Evolutionary conservation across 139 green algal species (phyloP), one percentile per base, ranked within the genome.

Genomic region (Parachlorella kessleri): DNA sequence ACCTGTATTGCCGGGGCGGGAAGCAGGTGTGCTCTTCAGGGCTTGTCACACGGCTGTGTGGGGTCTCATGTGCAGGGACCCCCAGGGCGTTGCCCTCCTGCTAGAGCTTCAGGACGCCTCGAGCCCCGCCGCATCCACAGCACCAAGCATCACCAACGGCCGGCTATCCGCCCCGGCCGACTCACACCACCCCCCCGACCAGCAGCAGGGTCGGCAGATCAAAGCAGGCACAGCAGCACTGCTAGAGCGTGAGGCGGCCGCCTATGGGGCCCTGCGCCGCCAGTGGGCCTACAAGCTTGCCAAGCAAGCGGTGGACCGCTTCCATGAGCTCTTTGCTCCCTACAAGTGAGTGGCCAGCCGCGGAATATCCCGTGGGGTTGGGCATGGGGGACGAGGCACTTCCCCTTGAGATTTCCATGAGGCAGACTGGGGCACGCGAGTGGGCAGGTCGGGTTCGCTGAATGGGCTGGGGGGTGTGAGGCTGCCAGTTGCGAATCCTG

Each of bases 231-330:
- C 42, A n/a, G 38, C 40, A 37, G 28, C 66, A 30, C 21, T 85
- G 24, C n/a, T 89, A 7, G 80, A 86, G 54, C 66, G 66, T 0
- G 83, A 89, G 64, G 83, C 88, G 5, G 77, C 55, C 2, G 74
- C 76, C 5, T 70, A 80, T n/a, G 72, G 26, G 6, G 35, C 73
- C 8, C 83, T 92, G 55, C 75, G 76, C 72, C 72, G 76, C 21
- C 83, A 88, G 81, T 91, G 83, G 86, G 54, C 81, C 21, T 85
- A 88, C 68, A 87, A 85, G 40, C 75, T 92, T 28, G 86, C 86
- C 39, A 84, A 81, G 71, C 75, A 82, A 26, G 70, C 86, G 26
- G 84, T 89, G 26, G 86, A 84, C 3, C 63, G 37, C 9, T 87
- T 90, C 65, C 42, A 63, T 3, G 32, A 66, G n/a, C 32, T 73